These are phyloP conservation scores for Eucalyptus decipiens DNA, from an alignment of 345 rosid species.

Conservation along the genomic window DNA sequence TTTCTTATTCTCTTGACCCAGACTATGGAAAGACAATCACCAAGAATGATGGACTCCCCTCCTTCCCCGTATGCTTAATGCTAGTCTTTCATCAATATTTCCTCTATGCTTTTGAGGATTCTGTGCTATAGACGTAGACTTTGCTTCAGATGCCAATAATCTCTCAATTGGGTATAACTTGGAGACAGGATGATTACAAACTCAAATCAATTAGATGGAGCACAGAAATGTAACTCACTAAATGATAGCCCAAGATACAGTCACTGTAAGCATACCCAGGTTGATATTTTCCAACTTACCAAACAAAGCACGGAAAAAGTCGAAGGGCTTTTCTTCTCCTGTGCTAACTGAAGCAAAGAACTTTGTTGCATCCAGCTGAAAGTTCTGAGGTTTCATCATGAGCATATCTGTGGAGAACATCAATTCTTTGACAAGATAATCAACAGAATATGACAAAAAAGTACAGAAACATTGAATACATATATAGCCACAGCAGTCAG, in stretches of 20 bases:
- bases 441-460: background rate
- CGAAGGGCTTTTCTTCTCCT: slow-evolving; percentile 53
- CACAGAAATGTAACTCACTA: background rate
- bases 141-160: background rate
- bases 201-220: background rate
- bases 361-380: slow-evolving; percentile 27
- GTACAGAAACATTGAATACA: background rate
- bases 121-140: background rate
- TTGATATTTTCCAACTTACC: slow-evolving; percentile 15
- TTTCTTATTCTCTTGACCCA: background rate
- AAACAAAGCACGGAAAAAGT: slow-evolving; percentile 55
- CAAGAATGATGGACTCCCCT: background rate
- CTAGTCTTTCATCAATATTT: background rate
- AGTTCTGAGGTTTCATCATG: slow-evolving; percentile 16
- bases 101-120: background rate
- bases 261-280: background rate
- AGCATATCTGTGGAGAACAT: slow-evolving; percentile 21
- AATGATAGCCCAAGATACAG: background rate
- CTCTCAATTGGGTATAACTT: background rate
- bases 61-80: background rate
- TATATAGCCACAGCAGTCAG: background rate
- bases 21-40: background rate
- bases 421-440: background rate
- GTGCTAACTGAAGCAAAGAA: slow-evolving; percentile 50
- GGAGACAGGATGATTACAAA: background rate